A percentile compares a stretch with the other conserved stretches of the same genome.
Conservation (phyloP, 2,329 filamentous ascomycete species). For the Aspergillus transmontanensis region DNA sequence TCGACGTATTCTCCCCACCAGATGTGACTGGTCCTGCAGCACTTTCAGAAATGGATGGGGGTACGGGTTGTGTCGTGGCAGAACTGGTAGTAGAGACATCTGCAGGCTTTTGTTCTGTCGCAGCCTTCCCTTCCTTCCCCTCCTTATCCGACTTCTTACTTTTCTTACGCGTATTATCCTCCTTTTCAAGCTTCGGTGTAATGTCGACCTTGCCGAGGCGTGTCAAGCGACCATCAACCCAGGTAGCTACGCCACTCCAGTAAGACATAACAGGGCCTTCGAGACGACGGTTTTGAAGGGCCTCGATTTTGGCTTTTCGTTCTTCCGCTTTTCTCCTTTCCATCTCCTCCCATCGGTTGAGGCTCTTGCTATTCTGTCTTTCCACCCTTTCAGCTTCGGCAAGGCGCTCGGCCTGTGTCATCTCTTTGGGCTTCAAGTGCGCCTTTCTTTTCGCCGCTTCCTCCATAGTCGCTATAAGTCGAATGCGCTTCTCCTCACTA, state of each 20-base stretch:
- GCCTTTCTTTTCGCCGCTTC: conserved; percentile 65
- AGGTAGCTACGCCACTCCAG: conserved; percentile 89
- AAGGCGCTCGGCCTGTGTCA: conserved; percentile 85
- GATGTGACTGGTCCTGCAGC: conserved; percentile 10
- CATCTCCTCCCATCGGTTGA: conserved; percentile 91
- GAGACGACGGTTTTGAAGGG: conserved; percentile 81
- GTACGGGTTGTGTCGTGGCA: conserved; percentile 9
- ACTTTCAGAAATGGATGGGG: conserved; percentile 10
- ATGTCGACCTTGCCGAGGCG: conserved; percentile 67
- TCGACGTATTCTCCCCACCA: conserved; percentile 12
- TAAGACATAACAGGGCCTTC: conserved; percentile 87
- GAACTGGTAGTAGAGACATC: conserved; percentile 15
- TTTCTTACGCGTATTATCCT: conserved; percentile 51
- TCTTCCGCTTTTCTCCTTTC: conserved; percentile 88
- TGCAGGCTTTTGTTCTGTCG: conserved; percentile 21
- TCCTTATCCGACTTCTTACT: conserved; percentile 35
- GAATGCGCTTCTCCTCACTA: conserved; percentile 51
- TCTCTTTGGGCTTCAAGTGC: conserved; percentile 73
- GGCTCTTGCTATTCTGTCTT: conserved; percentile 81
- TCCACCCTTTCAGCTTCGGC: conserved; percentile 82
- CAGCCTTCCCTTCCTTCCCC: conserved; percentile 30
- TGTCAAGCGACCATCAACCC: conserved; percentile 74
- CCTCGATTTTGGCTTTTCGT: conserved; percentile 78
- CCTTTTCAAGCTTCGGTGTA: conserved; percentile 39
- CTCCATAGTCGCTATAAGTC: conserved; percentile 60